Evolutionary conservation across 2,329 filamentous ascomycete genomes (phyloP).

Genomic region (Fusarium sp.): DNA sequence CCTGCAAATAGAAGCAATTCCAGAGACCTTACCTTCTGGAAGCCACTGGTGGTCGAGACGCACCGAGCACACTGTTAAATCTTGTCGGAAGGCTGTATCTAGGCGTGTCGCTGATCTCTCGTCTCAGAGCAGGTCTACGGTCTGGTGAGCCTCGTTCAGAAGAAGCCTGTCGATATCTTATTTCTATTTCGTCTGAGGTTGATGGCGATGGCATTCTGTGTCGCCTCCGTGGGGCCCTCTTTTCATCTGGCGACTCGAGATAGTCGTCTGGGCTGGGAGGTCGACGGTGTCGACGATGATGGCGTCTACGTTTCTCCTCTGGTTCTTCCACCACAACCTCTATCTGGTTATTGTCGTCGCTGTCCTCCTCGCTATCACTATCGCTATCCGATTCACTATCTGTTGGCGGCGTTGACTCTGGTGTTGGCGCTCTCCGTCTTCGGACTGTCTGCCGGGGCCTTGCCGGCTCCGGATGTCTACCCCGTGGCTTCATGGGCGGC

Average conservation of each 20-base stretch:
- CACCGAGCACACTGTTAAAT: slow-evolving; percentile 51
- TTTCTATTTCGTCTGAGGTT: slow-evolving; percentile 46
- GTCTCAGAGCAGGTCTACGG: slow-evolving; percentile 48
- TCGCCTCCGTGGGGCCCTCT: slow-evolving; percentile 40
- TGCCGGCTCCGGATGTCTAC: slow-evolving; percentile 36
- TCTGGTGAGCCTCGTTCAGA: slow-evolving; percentile 50
- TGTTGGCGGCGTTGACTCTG: slow-evolving; percentile 37
- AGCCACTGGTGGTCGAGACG: slow-evolving; percentile 53
- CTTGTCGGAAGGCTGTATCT: slow-evolving; percentile 47
- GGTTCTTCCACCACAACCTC: slow-evolving; percentile 50
- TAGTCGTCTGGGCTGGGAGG: slow-evolving; percentile 49
- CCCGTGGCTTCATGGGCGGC: slow-evolving; percentile 38
- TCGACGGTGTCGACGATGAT: slow-evolving; percentile 30
- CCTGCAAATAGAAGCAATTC: neutral
- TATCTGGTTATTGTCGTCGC: slow-evolving; percentile 39
- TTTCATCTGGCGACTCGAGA: slow-evolving; percentile 46
- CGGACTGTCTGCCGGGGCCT: slow-evolving; percentile 32
- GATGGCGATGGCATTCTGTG: slow-evolving; percentile 42
- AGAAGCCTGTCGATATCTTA: slow-evolving; percentile 43
- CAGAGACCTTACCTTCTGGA: slow-evolving; percentile 49
- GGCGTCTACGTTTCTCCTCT: slow-evolving; percentile 43
- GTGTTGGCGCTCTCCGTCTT: slow-evolving; percentile 39
- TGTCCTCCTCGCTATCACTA: slow-evolving; percentile 30
- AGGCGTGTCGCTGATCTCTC: slow-evolving; percentile 50
- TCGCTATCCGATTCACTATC: slow-evolving; percentile 33